phyloP scores from a whole-genome alignment of 306 rosid genomes.

The Prunus mume region DNA sequence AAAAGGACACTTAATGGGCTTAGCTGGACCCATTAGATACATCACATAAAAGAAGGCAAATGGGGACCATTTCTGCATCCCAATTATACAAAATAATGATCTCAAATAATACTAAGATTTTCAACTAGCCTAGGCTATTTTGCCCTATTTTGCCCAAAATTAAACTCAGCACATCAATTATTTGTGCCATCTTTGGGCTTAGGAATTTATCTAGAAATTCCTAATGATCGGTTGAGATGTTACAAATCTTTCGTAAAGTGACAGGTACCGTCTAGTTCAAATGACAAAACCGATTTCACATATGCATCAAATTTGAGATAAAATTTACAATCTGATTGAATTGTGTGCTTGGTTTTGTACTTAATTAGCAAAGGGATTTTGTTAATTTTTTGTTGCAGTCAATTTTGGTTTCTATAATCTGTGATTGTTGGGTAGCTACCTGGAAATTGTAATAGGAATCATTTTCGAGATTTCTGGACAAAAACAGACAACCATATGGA shows the following conservation, averaged over 20 bases:
- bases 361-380: background rate
- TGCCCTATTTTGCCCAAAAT: background rate
- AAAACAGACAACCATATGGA: slow-evolving; percentile 5
- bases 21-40: slow-evolving; percentile 2
- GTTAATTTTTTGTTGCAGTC: background rate
- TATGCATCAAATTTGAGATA: background rate
- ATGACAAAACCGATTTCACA: no score
- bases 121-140: background rate
- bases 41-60: background rate
- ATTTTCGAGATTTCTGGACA: slow-evolving; percentile 17
- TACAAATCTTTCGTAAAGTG: background rate
- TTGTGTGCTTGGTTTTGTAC: background rate
- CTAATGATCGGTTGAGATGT: no score
- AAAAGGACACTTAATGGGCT: background rate
- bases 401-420: background rate
- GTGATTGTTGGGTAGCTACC: background rate
- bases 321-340: no score
- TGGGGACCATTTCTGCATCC: background rate
- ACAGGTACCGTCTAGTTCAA: background rate
- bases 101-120: background rate
- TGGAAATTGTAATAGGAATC: slow-evolving; percentile 1
- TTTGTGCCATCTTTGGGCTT: no score
- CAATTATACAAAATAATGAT: background rate
- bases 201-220: no score
- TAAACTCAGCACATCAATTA: background rate